Percentiles rank a stretch among this genome's conserved stretches.
Conservation (phyloP, 257 asterid genomes). For the Solanum tarapatanum region DNA sequence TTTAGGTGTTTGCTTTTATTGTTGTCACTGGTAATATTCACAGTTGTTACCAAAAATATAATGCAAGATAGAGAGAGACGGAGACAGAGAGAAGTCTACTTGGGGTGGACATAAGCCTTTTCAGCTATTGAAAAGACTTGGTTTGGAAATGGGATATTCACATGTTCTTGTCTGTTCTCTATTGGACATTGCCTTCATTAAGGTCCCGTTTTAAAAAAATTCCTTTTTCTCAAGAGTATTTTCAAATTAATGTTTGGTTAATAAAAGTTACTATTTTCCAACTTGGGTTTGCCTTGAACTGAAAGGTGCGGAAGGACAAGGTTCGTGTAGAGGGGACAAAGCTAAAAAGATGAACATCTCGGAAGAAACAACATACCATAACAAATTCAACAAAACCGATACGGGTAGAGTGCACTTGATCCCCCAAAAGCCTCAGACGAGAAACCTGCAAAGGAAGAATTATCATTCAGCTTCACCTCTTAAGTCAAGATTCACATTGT, state of each 20-base stretch:
- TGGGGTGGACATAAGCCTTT: not conserved
- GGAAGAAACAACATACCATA: constrained; percentile 34
- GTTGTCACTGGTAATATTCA: not conserved
- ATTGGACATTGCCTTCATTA: not conserved
- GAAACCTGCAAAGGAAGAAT: constrained; percentile 55
- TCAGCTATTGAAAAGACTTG: not conserved
- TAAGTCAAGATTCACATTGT: not conserved
- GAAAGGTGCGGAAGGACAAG: not conserved
- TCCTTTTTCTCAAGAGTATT: not conserved
- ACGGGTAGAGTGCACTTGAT: constrained; percentile 78
- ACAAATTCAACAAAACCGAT: constrained; percentile 84
- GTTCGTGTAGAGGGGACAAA: not conserved
- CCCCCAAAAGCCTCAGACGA: constrained; percentile 92
- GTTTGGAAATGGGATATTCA: not conserved
- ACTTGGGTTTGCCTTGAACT: not conserved
- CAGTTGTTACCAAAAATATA: not conserved
- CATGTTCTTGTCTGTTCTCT: not conserved
- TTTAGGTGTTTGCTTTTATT: not conserved
- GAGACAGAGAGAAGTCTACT: not conserved
- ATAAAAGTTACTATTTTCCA: not conserved
- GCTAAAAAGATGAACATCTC: not conserved
- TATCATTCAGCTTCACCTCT: not conserved
- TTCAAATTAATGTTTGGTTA: not conserved
- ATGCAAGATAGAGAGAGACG: not conserved
- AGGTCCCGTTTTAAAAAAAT: not conserved